Evolutionary conservation across 768 basidiomycete species (phyloP).

Genomic region (Agrocybe pediades): DNA sequence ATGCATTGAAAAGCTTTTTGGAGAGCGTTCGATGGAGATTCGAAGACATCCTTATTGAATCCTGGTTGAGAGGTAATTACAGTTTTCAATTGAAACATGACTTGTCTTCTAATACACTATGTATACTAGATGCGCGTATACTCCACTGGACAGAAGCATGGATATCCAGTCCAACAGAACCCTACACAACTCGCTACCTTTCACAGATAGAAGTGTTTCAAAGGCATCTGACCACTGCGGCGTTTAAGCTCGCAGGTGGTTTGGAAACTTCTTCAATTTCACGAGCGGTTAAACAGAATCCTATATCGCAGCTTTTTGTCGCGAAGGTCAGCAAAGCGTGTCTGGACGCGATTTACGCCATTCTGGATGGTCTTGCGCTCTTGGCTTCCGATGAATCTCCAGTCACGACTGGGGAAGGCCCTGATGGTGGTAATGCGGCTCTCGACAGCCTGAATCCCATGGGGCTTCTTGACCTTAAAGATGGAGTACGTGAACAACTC

Average conservation of each 20-base stretch:
- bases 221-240: slow-evolving; percentile 69
- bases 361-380: slow-evolving; percentile 83
- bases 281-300: slow-evolving; percentile 58
- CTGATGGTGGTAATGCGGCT: slow-evolving; percentile 28
- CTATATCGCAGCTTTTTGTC: slow-evolving; percentile 63
- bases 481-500: slow-evolving; percentile 49
- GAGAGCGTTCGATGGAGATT: slow-evolving; percentile 89
- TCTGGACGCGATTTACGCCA: slow-evolving; percentile 80
- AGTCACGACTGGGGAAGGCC: slow-evolving; percentile 39
- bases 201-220: slow-evolving; percentile 82
- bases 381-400: slow-evolving; percentile 75
- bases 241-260: slow-evolving; percentile 82
- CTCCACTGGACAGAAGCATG: slow-evolving; percentile 91
- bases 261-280: slow-evolving; percentile 56
- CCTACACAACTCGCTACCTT: slow-evolving; percentile 74
- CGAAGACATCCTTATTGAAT: slow-evolving; percentile 72
- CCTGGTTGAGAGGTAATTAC: slow-evolving; percentile 85
- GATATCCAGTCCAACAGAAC: slow-evolving; percentile 61
- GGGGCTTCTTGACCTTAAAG: slow-evolving; percentile 60
- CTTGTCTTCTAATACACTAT: neutral
- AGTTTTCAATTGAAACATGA: neutral
- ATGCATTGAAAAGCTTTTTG: slow-evolving; percentile 69
- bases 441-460: slow-evolving; percentile 47
- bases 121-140: slow-evolving; percentile 68
- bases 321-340: slow-evolving; percentile 83